Evolutionary conservation across 1,139 yeast species (phyloP).

Genomic region (Debaryomyces robertsiae): DNA sequence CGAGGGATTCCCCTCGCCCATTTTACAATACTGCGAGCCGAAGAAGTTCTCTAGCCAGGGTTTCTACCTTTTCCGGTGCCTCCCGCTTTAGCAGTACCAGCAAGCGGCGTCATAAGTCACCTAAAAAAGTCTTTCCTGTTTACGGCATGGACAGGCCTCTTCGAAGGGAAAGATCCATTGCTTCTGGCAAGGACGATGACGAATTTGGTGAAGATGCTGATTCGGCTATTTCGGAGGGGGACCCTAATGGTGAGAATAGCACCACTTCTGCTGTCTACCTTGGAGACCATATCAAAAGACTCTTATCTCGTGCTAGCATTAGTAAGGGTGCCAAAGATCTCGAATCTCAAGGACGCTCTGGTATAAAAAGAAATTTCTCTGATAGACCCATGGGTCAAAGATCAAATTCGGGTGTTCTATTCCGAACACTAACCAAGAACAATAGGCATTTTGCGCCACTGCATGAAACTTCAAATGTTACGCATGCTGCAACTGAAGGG

Average conservation of each 20-base stretch:
- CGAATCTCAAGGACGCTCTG: neutral
- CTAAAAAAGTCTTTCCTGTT: conserved; percentile 78
- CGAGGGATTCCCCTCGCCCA: neutral
- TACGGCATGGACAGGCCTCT: conserved; percentile 72
- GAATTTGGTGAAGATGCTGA: conserved; percentile 11
- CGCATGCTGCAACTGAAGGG: too few relatives aligned
- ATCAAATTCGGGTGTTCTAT: too few relatives aligned
- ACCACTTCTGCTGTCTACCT: conserved; percentile 20
- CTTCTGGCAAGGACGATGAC: conserved; percentile 30
- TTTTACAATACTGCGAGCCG: neutral
- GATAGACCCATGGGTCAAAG: too few relatives aligned
- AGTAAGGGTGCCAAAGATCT: conserved; percentile 1
- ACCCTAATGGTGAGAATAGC: neutral
- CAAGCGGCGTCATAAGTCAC: conserved; percentile 45
- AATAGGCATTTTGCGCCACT: too few relatives aligned
- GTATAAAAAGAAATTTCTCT: neutral
- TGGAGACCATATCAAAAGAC: conserved; percentile 30
- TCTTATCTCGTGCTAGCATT: conserved; percentile 16
- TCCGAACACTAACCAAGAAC: too few relatives aligned
- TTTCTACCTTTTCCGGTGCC: conserved; percentile 5
- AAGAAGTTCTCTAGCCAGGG: conserved; percentile 8
- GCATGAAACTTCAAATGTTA: too few relatives aligned
- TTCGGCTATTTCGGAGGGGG: conserved; percentile 2
- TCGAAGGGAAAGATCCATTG: conserved; percentile 57
- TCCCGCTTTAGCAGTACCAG: conserved; percentile 9